Base-by-base conservation (phyloP, 768 basidiomycete species). In the Agrocybe praecox region DNA sequence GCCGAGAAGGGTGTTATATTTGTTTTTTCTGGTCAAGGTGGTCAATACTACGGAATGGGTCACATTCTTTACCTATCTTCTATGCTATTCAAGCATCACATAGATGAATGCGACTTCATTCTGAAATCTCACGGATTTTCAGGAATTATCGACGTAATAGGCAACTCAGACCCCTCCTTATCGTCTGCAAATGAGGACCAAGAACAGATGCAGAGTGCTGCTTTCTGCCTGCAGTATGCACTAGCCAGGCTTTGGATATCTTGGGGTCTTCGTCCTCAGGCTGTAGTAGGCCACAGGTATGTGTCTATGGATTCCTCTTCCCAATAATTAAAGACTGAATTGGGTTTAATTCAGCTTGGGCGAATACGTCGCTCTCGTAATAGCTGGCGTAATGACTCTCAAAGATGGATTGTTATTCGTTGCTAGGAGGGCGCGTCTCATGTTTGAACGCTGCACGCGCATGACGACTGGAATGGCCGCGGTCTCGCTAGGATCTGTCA, bases 21-120 rank as follows among this genome's bases (percentile, higher is more conserved):
- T 62, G 84, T 90, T 3, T 90, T 89, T 67, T 86, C 89, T 17
- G 90, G 90, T 8, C 87, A 90, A 65, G 90, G 89, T 36, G 74
- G 81, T 29, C 88, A 90, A 59, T 86, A 87, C 70, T 64, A 74
- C 17, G 81, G 83, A 6, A 90, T 90, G 88, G 89, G 86, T 0
- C 56, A 69, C 26, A 66, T 69, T 0, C 76, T 91, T 15, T 92
- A 91, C 55, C 64, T 63, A 36, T 76, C 76, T 1, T 78, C 75
- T 7, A 58, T 76, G 0, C 49, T 80, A 1, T 90, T 91, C 67
- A 76, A 68, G 49, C 55, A 62, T 6, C 71, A 76, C 46, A 78
- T 92, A 19, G 81, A 90, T 61, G 75, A 81, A 47, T 91, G 89
- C 60, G 76, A 90, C 45, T 59, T 52, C 0, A 76, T 79, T 26